phyloP scores from a whole-genome alignment of 768 basidiomycete genomes.

The Boletus vermiculosoides region DNA sequence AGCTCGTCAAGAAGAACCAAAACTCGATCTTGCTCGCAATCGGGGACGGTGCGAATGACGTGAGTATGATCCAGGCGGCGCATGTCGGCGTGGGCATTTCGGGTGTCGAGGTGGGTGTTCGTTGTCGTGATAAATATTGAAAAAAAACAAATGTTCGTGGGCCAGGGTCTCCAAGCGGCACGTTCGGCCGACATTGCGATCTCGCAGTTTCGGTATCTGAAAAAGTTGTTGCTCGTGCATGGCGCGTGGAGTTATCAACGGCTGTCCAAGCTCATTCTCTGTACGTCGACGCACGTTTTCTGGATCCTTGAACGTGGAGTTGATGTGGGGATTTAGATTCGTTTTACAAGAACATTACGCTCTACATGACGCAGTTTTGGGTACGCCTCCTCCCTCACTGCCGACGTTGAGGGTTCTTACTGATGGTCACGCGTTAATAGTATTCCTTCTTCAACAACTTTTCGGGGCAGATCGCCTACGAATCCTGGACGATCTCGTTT shows the following conservation, averaged over 20 bases:
- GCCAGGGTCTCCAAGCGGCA: slow-evolving; percentile 93
- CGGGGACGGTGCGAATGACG: slow-evolving; percentile 97
- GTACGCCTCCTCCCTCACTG: slow-evolving; percentile 41
- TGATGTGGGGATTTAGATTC: slow-evolving; percentile 56
- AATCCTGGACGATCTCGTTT: slow-evolving; percentile 97
- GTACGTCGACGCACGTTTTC: slow-evolving; percentile 46
- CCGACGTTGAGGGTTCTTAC: background rate
- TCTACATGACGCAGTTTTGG: slow-evolving; percentile 99
- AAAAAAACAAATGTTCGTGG: background rate
- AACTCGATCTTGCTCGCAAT: slow-evolving; percentile 94
- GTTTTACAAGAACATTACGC: slow-evolving; percentile 98
- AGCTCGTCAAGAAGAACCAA: slow-evolving; percentile 97
- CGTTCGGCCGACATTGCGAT: slow-evolving; percentile 97
- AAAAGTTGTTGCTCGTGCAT: slow-evolving; percentile 93
- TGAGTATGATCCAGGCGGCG: slow-evolving; percentile 99
- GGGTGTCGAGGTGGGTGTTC: slow-evolving; percentile 76
- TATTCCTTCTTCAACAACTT: slow-evolving; percentile 99
- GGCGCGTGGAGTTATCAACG: slow-evolving; percentile 99
- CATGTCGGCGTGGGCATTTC: slow-evolving; percentile 98
- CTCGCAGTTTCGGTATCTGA: slow-evolving; percentile 93
- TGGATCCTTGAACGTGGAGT: slow-evolving; percentile 9
- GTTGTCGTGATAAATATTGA: too few species aligned
- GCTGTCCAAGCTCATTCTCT: slow-evolving; percentile 91
- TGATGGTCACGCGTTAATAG: slow-evolving; percentile 39
- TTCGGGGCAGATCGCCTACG: slow-evolving; percentile 97